Conservation (phyloP, 1,284 basidiomycete genomes). For the Puccinia novopanici region DNA sequence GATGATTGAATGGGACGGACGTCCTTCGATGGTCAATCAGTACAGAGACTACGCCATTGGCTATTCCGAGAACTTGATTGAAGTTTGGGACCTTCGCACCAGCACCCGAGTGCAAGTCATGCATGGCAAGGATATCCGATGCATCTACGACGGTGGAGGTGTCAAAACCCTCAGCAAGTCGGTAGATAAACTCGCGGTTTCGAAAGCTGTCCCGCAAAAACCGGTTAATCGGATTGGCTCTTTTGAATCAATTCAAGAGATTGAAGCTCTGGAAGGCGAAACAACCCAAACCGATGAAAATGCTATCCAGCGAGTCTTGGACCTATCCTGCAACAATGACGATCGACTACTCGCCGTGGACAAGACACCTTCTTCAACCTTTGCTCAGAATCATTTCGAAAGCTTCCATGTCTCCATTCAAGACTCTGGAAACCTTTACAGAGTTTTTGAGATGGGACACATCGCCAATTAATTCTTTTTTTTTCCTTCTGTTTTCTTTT, state of each 20-base stretch:
- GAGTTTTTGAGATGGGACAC: conserved; percentile 27
- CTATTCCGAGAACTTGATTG: conserved; percentile 87
- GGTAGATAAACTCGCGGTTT: not conserved
- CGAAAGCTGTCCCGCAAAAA: not conserved
- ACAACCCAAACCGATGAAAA: not conserved
- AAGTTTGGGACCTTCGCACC: conserved; percentile 80
- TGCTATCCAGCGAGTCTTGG: not conserved
- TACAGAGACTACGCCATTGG: conserved; percentile 86
- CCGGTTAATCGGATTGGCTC: not conserved
- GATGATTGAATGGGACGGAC: conserved; percentile 93
- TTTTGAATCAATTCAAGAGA: conserved; percentile 12
- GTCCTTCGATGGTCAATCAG: conserved; percentile 79
- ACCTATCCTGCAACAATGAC: not conserved
- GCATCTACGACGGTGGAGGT: conserved; percentile 64
- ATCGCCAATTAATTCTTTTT: conserved; percentile 2
- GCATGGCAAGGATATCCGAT: conserved; percentile 74
- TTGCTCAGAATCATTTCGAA: conserved; percentile 21
- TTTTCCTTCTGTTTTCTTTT: not conserved
- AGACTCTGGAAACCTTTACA: conserved; percentile 27
- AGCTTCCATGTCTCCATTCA: conserved; percentile 16
- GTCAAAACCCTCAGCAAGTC: not conserved
- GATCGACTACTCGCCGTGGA: not conserved
- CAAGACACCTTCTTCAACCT: no score
- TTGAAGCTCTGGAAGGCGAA: not conserved
- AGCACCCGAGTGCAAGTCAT: conserved; percentile 88